phyloP scores from a whole-genome alignment of 805 yeast genomes.

The Saccharomyces cerevisiae region DNA sequence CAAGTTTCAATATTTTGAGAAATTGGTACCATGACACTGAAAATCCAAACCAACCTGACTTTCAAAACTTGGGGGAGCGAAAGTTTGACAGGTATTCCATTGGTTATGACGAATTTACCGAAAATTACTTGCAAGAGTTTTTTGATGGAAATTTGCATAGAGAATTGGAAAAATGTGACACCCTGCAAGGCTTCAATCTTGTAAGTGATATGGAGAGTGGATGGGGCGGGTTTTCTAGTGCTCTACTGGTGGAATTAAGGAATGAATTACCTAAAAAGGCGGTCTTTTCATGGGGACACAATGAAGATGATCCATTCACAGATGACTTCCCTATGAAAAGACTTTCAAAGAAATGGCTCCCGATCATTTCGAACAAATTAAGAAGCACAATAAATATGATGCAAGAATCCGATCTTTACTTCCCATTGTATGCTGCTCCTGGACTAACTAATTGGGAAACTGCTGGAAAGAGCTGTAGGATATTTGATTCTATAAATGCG shows the following conservation, averaged over 20 bases:
- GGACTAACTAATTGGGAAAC: conserved; percentile 23
- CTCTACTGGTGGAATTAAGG: conserved; percentile 43
- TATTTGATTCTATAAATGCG: conserved; percentile 23
- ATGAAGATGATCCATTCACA: conserved; percentile 21
- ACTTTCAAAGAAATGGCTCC: conserved; percentile 1
- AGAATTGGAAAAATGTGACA: conserved; percentile 68
- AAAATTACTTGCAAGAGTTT: conserved; percentile 37
- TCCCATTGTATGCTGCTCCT: conserved; percentile 42
- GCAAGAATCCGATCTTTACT: conserved; percentile 42
- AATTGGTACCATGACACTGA: conserved; percentile 46
- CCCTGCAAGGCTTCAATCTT: conserved; percentile 60
- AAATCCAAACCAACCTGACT: conserved; percentile 25
- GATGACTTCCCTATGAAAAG: neutral
- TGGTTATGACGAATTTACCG: conserved; percentile 56
- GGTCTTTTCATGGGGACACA: conserved; percentile 42
- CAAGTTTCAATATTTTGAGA: conserved; percentile 42
- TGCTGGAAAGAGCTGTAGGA: conserved; percentile 16
- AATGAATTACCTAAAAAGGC: conserved; percentile 58
- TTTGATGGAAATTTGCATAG: conserved; percentile 53
- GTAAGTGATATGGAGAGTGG: conserved; percentile 65
- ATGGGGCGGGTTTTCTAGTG: conserved; percentile 73
- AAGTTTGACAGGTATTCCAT: conserved; percentile 40
- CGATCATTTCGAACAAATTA: conserved; percentile 34
- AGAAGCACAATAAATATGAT: conserved; percentile 39
- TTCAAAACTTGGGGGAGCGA: conserved; percentile 14